Conservation (phyloP, 2,329 filamentous ascomycete species). For the Botrytis medusae region DNA sequence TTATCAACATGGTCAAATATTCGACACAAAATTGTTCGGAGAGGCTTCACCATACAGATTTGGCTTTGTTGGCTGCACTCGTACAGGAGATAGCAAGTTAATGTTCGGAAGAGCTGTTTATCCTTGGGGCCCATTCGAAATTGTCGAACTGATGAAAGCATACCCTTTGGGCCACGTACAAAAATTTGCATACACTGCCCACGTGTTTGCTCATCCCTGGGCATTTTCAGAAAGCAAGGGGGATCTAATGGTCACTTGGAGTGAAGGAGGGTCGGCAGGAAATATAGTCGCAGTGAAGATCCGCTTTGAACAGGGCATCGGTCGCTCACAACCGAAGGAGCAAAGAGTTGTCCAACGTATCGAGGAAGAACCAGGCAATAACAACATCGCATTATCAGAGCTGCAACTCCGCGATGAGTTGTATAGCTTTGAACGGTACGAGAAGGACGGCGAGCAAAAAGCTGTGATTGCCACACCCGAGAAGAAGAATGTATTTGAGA, state of each 20-base stretch:
- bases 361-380: slow-evolving; percentile 3
- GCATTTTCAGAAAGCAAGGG: slow-evolving; percentile 25
- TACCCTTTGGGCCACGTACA: slow-evolving; percentile 18
- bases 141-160: slow-evolving; percentile 21
- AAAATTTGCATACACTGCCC: slow-evolving; percentile 24
- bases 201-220: slow-evolving; percentile 33
- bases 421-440: slow-evolving; percentile 14
- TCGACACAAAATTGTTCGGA: slow-evolving; percentile 30
- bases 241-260: slow-evolving; percentile 31
- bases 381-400: slow-evolving; percentile 8
- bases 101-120: slow-evolving; percentile 26
- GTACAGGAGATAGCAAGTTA: slow-evolving; percentile 25
- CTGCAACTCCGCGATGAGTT: slow-evolving; percentile 7
- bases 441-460: slow-evolving; percentile 12
- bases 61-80: slow-evolving; percentile 29
- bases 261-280: slow-evolving; percentile 29
- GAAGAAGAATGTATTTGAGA: slow-evolving; percentile 10
- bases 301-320: slow-evolving; percentile 21
- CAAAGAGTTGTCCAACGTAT: neutral
- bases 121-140: slow-evolving; percentile 28
- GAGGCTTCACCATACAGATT: slow-evolving; percentile 21
- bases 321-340: slow-evolving; percentile 15
- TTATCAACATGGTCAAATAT: slow-evolving; percentile 31
- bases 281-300: slow-evolving; percentile 27
- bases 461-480: neutral